These are phyloP conservation scores for Cucurbita pepo DNA, from an alignment of 306 rosid genomes.

Conservation along the genomic window DNA sequence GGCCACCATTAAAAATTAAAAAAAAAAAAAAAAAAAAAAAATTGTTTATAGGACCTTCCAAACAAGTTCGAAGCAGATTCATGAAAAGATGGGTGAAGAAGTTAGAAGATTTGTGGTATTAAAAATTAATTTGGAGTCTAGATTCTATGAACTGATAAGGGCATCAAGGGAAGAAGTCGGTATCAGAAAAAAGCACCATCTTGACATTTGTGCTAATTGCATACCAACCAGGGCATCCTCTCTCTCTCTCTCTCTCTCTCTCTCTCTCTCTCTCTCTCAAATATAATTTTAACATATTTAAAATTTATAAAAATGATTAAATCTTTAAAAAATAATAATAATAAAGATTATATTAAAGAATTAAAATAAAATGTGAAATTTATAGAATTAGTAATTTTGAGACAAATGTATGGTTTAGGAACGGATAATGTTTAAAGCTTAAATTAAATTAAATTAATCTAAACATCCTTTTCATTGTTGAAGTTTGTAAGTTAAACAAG, in stretches of 20 bases:
- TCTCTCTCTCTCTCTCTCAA: neutral
- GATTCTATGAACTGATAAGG: too few relatives aligned
- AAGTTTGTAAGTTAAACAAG: neutral
- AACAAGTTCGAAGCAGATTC: neutral
- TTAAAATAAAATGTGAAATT: neutral
- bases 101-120: too few relatives aligned
- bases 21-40: too few relatives aligned
- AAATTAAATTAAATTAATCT: neutral
- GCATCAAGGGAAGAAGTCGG: neutral
- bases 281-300: too few relatives aligned
- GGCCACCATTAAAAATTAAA: too few relatives aligned
- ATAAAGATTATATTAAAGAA: neutral
- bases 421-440: neutral
- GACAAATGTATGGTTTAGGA: neutral
- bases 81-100: too few relatives aligned
- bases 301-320: too few relatives aligned
- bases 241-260: neutral
- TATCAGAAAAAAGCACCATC: neutral
- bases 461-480: neutral
- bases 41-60: neutral
- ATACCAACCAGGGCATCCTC: neutral
- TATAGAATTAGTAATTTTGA: neutral
- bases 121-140: too few relatives aligned
- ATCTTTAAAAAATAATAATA: too few relatives aligned
- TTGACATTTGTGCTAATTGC: neutral